Evolutionary conservation across 371 early-diverging fungal genomes (phyloP).

Genomic region (Nosema muscidifuracis): DNA sequence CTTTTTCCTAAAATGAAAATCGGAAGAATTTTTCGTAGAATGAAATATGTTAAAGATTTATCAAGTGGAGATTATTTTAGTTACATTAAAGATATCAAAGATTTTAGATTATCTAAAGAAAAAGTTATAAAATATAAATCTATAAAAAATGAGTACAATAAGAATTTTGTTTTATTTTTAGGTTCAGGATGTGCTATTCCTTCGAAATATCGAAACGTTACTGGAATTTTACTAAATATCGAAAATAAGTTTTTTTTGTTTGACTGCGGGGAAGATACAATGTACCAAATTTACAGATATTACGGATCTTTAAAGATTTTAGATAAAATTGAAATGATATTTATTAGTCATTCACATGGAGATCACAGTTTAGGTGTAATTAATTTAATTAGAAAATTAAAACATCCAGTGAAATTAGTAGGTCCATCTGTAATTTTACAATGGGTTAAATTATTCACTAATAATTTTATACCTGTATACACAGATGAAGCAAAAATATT

Average conservation of each 20-base stretch:
- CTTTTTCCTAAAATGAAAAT: not conserved
- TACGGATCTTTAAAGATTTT: conserved; percentile 65
- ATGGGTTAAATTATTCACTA: conserved; percentile 26
- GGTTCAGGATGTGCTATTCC: conserved; percentile 94
- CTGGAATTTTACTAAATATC: conserved; percentile 57
- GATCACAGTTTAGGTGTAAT: conserved; percentile 88
- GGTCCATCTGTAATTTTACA: conserved; percentile 31
- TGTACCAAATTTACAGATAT: conserved; percentile 74
- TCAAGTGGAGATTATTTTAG: not conserved
- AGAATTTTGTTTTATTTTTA: conserved; percentile 43
- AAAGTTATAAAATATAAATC: not conserved
- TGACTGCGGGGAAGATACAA: conserved; percentile 94
- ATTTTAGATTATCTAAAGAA: conserved; percentile 1
- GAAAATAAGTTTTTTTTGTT: conserved; percentile 65
- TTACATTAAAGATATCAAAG: conserved; percentile 3
- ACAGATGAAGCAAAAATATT: conserved; percentile 34
- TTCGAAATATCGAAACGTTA: conserved; percentile 85
- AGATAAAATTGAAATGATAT: conserved; percentile 68
- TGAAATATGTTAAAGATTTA: conserved; percentile 63
- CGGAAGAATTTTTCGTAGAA: no score
- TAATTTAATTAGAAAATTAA: conserved; percentile 46
- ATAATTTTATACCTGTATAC: conserved; percentile 13
- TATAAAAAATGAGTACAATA: not conserved
- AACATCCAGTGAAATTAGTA: conserved; percentile 37
- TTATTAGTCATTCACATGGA: conserved; percentile 91